A percentile compares a stretch with the other conserved stretches of the same genome.
Evolutionary conservation across 1,284 basidiomycete genomes (phyloP).

Genomic region (Xerocomus amazonicus): DNA sequence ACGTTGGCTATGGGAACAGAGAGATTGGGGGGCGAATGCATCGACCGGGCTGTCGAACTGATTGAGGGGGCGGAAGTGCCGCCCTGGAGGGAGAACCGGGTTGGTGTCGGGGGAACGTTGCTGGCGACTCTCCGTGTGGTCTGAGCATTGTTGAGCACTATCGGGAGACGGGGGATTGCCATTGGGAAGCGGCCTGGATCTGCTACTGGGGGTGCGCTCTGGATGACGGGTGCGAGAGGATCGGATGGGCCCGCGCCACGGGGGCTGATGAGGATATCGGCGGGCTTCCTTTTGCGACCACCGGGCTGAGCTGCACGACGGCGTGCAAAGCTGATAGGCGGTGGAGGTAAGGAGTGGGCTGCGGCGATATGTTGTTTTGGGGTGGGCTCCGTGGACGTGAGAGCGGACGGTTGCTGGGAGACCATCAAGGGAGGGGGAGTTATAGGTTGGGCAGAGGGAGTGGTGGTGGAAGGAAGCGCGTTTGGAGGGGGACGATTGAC

Average conservation of each 20-base stretch:
- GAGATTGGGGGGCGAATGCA: slow-evolving; percentile 49
- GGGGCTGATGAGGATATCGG: slow-evolving; percentile 73
- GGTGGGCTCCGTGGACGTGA: slow-evolving; percentile 7
- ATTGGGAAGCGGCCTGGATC: slow-evolving; percentile 49
- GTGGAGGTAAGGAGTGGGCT: slow-evolving; percentile 48
- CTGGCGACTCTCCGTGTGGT: slow-evolving; percentile 45
- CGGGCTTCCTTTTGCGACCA: slow-evolving; percentile 62
- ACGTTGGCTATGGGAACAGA: slow-evolving; percentile 59
- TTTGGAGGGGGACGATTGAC: slow-evolving; percentile 30
- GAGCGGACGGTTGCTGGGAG: not conserved
- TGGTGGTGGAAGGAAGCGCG: slow-evolving; percentile 20
- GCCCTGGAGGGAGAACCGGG: slow-evolving; percentile 53
- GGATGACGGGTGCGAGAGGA: slow-evolving; percentile 59
- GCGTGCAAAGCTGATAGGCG: slow-evolving; percentile 69
- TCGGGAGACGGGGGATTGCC: slow-evolving; percentile 64
- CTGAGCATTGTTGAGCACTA: slow-evolving; percentile 43
- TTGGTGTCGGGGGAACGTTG: slow-evolving; percentile 71
- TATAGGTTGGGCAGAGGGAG: slow-evolving; percentile 14
- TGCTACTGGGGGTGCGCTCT: slow-evolving; percentile 67
- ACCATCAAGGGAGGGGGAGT: slow-evolving; percentile 29
- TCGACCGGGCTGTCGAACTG: slow-evolving; percentile 22
- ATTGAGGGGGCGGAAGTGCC: slow-evolving; percentile 18
- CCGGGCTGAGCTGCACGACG: slow-evolving; percentile 63
- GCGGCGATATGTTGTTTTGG: slow-evolving; percentile 17
- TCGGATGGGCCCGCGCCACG: slow-evolving; percentile 51